These are phyloP conservation scores for Platanus orientalis DNA, from an alignment of 164 flowering plant genomes.

Conservation along the genomic window DNA sequence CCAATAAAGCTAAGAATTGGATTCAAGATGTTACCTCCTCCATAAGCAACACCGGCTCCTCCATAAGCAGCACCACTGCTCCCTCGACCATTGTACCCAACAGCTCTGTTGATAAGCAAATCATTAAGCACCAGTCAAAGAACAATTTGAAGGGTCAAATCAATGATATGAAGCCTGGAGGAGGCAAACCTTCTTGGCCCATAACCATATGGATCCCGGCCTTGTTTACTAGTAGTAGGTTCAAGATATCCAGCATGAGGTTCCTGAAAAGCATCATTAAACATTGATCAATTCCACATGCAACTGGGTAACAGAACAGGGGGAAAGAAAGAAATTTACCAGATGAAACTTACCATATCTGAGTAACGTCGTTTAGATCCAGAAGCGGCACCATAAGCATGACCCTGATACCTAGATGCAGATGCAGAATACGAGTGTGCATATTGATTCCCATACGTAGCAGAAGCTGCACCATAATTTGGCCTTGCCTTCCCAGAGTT, in stretches of 20 bases:
- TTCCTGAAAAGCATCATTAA: constrained; percentile 18
- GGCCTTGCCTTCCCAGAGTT: constrained; percentile 17
- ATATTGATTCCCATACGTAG: constrained; percentile 22
- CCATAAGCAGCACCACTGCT: constrained; percentile 20
- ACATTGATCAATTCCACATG: constrained; percentile 3
- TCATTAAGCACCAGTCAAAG: constrained; percentile 1
- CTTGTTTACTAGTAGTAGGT: constrained; percentile 19
- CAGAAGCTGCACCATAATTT: constrained; percentile 10
- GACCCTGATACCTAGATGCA: constrained; percentile 17
- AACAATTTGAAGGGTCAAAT: constrained; percentile 1
- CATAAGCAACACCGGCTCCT: constrained; percentile 21
- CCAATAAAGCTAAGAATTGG: no score
- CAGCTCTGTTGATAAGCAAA: constrained; percentile 19
- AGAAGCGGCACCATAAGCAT: constrained; percentile 23
- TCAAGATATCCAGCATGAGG: constrained; percentile 43
- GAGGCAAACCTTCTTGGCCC: constrained; percentile 25
- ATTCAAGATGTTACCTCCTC: no score
- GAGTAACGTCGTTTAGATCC: constrained; percentile 28
- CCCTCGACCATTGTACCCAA: constrained; percentile 24
- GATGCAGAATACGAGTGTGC: constrained; percentile 20
- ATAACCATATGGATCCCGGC: constrained; percentile 23
- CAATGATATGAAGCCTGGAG: neutral
- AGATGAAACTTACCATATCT: constrained; percentile 27
- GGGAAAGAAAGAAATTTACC: neutral
- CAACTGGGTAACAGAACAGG: neutral